Evolutionary conservation across 768 basidiomycete genomes (phyloP).

Genomic region (Tricholoma matsutake): DNA sequence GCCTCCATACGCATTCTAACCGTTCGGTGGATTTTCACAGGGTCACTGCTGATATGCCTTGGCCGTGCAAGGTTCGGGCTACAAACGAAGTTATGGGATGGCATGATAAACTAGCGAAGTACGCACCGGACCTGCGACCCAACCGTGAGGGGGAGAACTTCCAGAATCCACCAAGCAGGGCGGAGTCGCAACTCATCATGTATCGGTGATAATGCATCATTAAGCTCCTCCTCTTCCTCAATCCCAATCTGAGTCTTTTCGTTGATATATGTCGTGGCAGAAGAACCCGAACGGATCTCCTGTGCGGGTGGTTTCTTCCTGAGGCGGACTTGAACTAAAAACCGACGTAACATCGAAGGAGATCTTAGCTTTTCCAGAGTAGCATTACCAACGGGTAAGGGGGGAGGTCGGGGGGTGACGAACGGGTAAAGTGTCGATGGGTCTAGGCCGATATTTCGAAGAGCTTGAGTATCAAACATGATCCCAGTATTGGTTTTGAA

Average conservation of each 20-base stretch:
- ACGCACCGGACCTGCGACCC: constrained; percentile 22
- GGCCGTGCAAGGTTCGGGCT: constrained; percentile 34
- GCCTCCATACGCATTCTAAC: constrained; percentile 56
- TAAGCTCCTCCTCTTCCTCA: constrained; percentile 53
- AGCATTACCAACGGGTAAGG: constrained; percentile 16
- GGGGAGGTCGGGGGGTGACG: constrained; percentile 32
- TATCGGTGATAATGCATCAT: constrained; percentile 43
- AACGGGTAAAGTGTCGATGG: constrained; percentile 34
- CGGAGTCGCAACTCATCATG: constrained; percentile 49
- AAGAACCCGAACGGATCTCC: neutral
- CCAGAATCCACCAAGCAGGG: constrained; percentile 58
- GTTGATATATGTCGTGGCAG: neutral
- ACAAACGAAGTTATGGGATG: neutral
- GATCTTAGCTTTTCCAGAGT: neutral
- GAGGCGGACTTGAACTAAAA: neutral
- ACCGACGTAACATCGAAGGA: neutral
- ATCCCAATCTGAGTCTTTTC: neutral
- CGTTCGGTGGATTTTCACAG: constrained; percentile 45
- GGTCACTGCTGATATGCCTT: constrained; percentile 31
- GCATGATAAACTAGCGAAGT: constrained; percentile 5
- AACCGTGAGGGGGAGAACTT: constrained; percentile 37
- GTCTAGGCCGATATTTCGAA: constrained; percentile 44
- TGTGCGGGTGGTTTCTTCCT: constrained; percentile 12
- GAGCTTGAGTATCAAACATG: constrained; percentile 49
- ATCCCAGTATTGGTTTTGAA: constrained; percentile 57